phyloP scores from a whole-genome alignment of 129 eudicot species.

The Smallanthus sonchifolius region DNA sequence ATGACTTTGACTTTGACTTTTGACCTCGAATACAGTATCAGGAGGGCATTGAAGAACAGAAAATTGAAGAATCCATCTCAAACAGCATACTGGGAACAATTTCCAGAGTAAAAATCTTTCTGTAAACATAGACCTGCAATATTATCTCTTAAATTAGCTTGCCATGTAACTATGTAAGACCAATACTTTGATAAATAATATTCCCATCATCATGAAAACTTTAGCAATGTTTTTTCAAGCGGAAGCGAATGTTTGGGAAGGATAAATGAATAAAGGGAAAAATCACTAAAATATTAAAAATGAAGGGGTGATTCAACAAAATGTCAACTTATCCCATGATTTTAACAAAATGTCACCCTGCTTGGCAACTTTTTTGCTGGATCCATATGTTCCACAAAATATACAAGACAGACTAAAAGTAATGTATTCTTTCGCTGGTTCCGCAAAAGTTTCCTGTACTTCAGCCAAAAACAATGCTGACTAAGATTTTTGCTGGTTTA shows the following conservation, averaged over 20 bases:
- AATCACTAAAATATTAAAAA: not conserved
- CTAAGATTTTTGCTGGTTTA: not conserved
- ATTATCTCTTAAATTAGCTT: not conserved
- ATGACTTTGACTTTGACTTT: constrained; percentile 39
- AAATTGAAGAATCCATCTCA: constrained; percentile 92
- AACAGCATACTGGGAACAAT: constrained; percentile 82
- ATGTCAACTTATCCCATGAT: not conserved
- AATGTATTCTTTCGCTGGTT: not conserved
- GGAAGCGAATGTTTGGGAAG: not conserved
- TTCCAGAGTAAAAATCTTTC: constrained; percentile 87
- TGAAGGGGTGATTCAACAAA: not conserved
- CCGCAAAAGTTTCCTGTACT: not conserved
- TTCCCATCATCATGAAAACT: not conserved
- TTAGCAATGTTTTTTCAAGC: not conserved
- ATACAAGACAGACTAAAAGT: not conserved
- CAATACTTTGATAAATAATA: not conserved
- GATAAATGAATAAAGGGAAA: not conserved
- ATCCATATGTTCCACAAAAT: not conserved
- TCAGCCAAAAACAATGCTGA: not conserved
- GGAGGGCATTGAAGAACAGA: constrained; percentile 79
- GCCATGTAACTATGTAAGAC: not conserved
- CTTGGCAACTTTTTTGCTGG: not conserved
- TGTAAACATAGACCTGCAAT: constrained; percentile 63
- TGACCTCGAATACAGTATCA: constrained; percentile 27
- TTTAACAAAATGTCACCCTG: not conserved